Base-by-base conservation (phyloP, 805 yeast genomes). In the Ogataea chonburiensis region DNA sequence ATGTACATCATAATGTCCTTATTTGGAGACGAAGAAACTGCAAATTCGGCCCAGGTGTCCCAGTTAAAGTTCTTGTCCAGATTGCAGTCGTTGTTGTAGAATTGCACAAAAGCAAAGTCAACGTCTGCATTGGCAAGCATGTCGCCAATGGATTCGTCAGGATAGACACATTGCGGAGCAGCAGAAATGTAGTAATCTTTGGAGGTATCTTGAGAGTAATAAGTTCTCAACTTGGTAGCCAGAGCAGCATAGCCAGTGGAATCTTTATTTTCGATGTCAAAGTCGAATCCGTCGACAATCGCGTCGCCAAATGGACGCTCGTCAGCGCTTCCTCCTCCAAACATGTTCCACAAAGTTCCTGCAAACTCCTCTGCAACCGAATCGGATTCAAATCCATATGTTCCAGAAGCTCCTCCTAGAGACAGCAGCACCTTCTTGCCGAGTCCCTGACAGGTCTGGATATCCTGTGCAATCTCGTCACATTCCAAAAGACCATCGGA, bases 161-260 rank as follows among this genome's bases (percentile, higher is more conserved):
- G 95, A 58, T 79, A 83, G 17, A 78, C 81, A 66, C 96, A 89
- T 66, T 87, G 96, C 14, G 96, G 96, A 45, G 96, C 91, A 47
- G 95, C 95, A 35, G 94, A 78, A 28, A 87, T 65, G 58, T 81
- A 85, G 65, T 79, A 85, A 18, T 62, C 50, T 61, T 79, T 83
- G 29, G 82, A 68, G 21, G 46, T 24, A 25, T 67, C 62, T 9
- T 47, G 47, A 31, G 64, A 65, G 40, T 60, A 70, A 34, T 58
- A 58, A 4, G 42, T 38, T 47, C 75, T 66, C 43, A 79, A 52
- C 48, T 71, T 67, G 26, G 60, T 66, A 10, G 77, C 84, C 35
- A 82, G 59, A 11, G 81, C 74, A 23, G 77, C 73, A 53, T 81
- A 83, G n/a, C 95, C 96, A 1, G 67, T 64, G 33, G 71, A 68